phyloP scores from a whole-genome alignment of 2,329 filamentous ascomycete genomes.

The Apiospora kogelbergensis region DNA sequence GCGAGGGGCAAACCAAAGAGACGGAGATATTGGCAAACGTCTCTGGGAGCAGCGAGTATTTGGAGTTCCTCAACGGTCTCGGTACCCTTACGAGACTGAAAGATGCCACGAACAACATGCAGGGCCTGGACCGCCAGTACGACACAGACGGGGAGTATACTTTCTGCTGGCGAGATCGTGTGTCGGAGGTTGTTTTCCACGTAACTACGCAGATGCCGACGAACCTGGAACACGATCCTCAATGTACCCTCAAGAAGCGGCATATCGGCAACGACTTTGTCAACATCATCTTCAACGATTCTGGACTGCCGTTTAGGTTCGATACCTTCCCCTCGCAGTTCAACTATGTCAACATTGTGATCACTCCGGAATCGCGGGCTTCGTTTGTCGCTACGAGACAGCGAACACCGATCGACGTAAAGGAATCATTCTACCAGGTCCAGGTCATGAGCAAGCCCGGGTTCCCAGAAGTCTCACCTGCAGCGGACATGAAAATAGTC shows the following conservation, averaged over 20 bases:
- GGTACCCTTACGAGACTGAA: conserved; percentile 81
- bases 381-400: conserved; percentile 65
- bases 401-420: conserved; percentile 36
- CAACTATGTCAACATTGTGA: conserved; percentile 96
- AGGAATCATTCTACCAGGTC: conserved; percentile 75
- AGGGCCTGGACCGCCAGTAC: conserved; percentile 78
- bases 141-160: conserved; percentile 84
- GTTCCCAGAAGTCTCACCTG: conserved; percentile 89
- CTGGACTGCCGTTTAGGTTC: conserved; percentile 83
- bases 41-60: conserved; percentile 83
- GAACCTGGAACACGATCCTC: conserved; percentile 71
- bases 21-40: conserved; percentile 84
- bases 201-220: conserved; percentile 98
- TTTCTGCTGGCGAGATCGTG: conserved; percentile 91
- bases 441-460: conserved; percentile 85
- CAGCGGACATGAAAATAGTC: conserved; percentile 85
- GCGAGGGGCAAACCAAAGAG: conserved; percentile 80
- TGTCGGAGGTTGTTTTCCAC: conserved; percentile 94
- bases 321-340: conserved; percentile 93
- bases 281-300: conserved; percentile 98
- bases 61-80: conserved; percentile 77
- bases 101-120: conserved; percentile 85
- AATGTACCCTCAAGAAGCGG: conserved; percentile 81
- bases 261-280: conserved; percentile 98
- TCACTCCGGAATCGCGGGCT: conserved; percentile 80